Percentiles rank a stretch among this genome's conserved stretches.
Evolutionary conservation across 257 asterid genomes (phyloP).

Genomic region (Nicotiana benthamiana): DNA sequence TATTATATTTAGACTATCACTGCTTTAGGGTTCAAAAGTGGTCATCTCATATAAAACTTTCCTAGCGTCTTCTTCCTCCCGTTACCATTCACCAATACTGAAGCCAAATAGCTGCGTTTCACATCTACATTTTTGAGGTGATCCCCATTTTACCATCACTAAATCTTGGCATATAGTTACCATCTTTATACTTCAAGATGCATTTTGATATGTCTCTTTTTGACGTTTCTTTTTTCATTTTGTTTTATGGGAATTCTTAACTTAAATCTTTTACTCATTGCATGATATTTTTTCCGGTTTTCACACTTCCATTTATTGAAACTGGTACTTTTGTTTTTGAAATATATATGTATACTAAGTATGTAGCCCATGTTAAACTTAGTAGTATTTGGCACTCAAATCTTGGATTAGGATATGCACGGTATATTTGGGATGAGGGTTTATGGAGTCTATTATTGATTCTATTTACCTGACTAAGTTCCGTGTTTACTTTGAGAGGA

Average conservation of each 20-base stretch:
- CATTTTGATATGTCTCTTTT: not conserved
- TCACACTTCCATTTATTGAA: not conserved
- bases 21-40: not conserved
- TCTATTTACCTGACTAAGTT: slow-evolving; percentile 2
- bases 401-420: not conserved
- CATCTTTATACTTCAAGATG: not conserved
- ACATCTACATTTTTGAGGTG: not conserved
- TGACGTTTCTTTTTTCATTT: not conserved
- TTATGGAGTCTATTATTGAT: not conserved
- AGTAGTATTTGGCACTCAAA: not conserved
- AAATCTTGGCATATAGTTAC: not conserved
- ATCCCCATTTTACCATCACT: not conserved
- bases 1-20: not conserved
- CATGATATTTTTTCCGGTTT: not conserved
- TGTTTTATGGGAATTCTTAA: too few species aligned
- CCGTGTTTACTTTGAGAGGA: not conserved
- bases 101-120: not conserved
- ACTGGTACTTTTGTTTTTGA: too few species aligned
- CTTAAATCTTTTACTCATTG: not conserved
- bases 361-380: not conserved
- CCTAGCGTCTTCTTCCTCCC: not conserved
- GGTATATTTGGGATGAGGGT: slow-evolving; percentile 5
- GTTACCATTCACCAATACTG: not conserved
- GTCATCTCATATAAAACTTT: not conserved
- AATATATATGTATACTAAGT: too few species aligned